Base-by-base conservation (phyloP, 2,329 filamentous ascomycete genomes). In the Colletotrichum aenigma region DNA sequence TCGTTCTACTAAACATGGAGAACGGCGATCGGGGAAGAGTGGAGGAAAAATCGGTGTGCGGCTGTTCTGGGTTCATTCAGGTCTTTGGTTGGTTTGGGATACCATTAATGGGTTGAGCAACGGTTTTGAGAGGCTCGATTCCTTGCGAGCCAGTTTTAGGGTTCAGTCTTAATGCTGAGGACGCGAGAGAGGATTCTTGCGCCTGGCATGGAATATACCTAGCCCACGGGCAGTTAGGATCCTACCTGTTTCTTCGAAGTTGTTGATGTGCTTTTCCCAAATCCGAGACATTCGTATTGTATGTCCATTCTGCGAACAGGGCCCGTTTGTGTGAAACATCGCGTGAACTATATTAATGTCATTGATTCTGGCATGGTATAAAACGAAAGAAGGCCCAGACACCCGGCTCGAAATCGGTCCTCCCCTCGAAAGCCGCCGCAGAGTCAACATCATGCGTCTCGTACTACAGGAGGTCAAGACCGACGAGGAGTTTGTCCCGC, bases 1-100 rank as follows among this genome's bases (percentile, higher is more conserved):
- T 98, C 95, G 81, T 99, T 98, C 88, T 99, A 99, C 89, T 99
- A 90, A 90, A 81, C 21, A 16, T 2, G 4, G 8, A n/a, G 13
- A 4, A 26, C 36, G 30, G 28, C 18, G 26, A 18, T 48, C 4
- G 9, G 12, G 7, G 48, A 34, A 6, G 18, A 61, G 21, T 12
- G 48, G 43, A 28, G 18, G 34, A n/a, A 58, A 68, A 26, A 38
- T 60, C 30, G 36, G 71, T 32, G 61, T 30, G 55, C 36, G 26
- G 61, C 69, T 69, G 70, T 65, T 52, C 30, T 60, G 65, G 70
- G 65, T 64, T 72, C 16, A 60, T 61, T 70, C 70, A 61, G 65
- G 74, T 76, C 48, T 74, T 76, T 68, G 38, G 56, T 76, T 74
- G 70, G 74, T 74, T 76, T 76, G 74, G 74, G 70, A 74, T 76